These are phyloP conservation scores for Sporisorium graminicola DNA, from an alignment of 1,284 basidiomycete species.

Conservation along the genomic window DNA sequence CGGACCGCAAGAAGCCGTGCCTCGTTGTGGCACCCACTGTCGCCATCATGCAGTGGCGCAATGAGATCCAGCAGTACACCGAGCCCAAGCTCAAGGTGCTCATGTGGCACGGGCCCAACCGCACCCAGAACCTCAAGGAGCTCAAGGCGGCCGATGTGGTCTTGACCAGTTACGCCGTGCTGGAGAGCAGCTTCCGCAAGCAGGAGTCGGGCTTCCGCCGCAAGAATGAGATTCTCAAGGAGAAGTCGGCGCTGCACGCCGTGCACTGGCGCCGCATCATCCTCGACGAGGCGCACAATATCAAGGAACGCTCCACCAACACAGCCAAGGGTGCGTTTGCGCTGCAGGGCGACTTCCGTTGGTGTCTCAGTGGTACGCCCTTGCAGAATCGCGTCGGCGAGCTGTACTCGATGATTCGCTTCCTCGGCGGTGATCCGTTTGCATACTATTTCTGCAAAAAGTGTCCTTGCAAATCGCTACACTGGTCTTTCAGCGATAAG, in stretches of 20 bases:
- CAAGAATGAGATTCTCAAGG: conserved; percentile 86
- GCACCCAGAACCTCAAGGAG: conserved; percentile 75
- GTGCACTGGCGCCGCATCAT: conserved; percentile 86
- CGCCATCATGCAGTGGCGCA: conserved; percentile 98
- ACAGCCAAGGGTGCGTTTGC: conserved; percentile 97
- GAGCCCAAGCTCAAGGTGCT: conserved; percentile 75
- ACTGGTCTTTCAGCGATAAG: conserved; percentile 89
- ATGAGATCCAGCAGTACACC: conserved; percentile 81
- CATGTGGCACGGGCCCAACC: conserved; percentile 87
- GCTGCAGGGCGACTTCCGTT: conserved; percentile 82
- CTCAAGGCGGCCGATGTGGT: conserved; percentile 88
- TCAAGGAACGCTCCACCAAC: conserved; percentile 86
- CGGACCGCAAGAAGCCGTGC: conserved; percentile 82
- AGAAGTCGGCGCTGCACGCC: conserved; percentile 86
- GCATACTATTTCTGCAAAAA: conserved; percentile 75
- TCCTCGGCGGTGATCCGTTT: conserved; percentile 61
- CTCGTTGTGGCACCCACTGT: conserved; percentile 91
- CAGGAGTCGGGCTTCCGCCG: conserved; percentile 92
- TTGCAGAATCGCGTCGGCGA: conserved; percentile 86
- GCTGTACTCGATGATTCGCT: conserved; percentile 87
- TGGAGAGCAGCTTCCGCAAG: conserved; percentile 93
- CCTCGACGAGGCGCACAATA: conserved; percentile 98
- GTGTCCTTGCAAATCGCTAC: conserved; percentile 87
- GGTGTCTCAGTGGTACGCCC: conserved; percentile 99
- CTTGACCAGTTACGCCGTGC: conserved; percentile 75